Evolutionary conservation across 148 eudicot species (phyloP), one percentile per base, ranked within the genome.

Genomic region (Gaultheria prostrata): DNA sequence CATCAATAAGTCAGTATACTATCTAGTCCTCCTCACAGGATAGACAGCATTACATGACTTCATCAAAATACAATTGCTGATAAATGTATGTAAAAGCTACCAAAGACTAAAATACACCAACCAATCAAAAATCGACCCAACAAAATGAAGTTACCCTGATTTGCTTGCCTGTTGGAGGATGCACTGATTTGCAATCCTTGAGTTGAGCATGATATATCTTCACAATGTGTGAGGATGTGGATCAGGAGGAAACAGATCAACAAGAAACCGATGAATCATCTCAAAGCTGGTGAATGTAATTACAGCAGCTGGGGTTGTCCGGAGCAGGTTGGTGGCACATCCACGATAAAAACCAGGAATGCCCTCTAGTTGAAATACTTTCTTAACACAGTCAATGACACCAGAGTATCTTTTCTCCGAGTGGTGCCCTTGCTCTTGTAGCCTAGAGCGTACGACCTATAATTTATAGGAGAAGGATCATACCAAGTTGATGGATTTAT

Each of bases 221-320:
- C 88, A 92, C 75, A 93, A 80, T 69, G 93, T 71, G 2, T 95
- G 92, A 70, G 90, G 88, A 8, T 89, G 97, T 4, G 91, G 87
- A 76, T 91, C 95, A 11, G 94, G 89, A 56, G 94, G 87, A 82
- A 89, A 84, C 13, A 78, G 35, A 72, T 86, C 88, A 69, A 92
- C 89, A 65, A 93, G 92, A 89, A 88, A 94, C 30, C 97, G 95
- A 83, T 97, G 97, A 82, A 97, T 93, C 98, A 94, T 94, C 89
- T 97, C 99, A 82, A 94, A 97, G 90, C 99, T 97, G 84, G 98
- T 97, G 84, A 97, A 94, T 73, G 99, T 97, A 80, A 95, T 97
- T 76, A 95, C 95, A 79, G 98, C 98, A 80, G 98, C 97, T 39
- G 99, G 99, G 80, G 98, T 97, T 6, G 99, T 93, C 89, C 99